Conservation (phyloP, 495 filamentous ascomycete species). For the Aspergillus sparsus region DNA sequence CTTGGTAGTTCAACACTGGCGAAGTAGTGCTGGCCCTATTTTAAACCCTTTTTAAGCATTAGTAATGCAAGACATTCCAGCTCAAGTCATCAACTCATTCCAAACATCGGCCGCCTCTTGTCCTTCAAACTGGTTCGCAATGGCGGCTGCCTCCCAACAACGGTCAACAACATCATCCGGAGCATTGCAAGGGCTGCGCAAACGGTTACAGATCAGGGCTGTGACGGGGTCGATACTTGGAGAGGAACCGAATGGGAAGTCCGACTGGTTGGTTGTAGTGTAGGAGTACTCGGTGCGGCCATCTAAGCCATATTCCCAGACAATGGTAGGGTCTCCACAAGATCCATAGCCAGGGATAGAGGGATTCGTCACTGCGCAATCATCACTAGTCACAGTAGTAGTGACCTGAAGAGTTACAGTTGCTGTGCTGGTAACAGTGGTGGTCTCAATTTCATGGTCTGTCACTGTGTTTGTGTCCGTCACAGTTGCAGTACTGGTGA, state of each 20-base stretch:
- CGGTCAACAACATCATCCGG: neutral
- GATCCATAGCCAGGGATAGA: neutral
- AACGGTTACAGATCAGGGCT: slow-evolving; percentile 4
- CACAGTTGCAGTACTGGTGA: neutral
- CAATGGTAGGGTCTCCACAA: neutral
- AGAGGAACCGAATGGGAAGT: neutral
- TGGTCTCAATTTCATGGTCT: neutral
- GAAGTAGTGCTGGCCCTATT: no score
- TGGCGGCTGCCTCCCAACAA: no score
- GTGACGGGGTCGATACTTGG: slow-evolving; percentile 1
- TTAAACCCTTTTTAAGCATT: no score
- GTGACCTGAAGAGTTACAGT: no score
- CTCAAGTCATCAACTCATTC: no score
- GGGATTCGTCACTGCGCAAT: no score
- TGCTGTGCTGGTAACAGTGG: no score
- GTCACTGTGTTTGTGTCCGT: neutral
- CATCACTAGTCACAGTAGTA: no score
- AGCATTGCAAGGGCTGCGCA: neutral
- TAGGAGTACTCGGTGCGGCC: neutral
- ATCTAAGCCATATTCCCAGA: neutral
- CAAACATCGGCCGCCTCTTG: no score
- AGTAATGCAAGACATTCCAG: no score
- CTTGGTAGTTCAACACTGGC: no score
- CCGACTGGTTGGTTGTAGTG: neutral
- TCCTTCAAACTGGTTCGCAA: no score